These are phyloP conservation scores for Trypanosoma mega DNA, from an alignment of 208 protist species.

Conservation along the genomic window DNA sequence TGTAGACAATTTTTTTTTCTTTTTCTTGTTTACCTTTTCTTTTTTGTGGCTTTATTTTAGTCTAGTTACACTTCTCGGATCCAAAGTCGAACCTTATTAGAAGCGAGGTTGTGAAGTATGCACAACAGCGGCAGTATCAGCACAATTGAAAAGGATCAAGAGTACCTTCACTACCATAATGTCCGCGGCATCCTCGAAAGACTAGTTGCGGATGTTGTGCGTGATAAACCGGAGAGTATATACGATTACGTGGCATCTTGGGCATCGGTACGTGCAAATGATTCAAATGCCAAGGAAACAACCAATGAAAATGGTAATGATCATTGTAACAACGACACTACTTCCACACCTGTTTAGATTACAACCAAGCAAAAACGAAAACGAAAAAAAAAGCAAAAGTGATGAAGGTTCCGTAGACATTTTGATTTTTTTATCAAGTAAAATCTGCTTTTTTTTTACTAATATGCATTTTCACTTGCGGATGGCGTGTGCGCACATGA, in stretches of 20 bases:
- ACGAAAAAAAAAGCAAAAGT: too few relatives aligned
- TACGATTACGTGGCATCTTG: slow-evolving; percentile 24
- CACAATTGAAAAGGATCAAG: slow-evolving; percentile 41
- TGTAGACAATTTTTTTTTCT: not conserved
- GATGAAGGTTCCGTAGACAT: too few relatives aligned
- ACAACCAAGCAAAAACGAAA: too few relatives aligned
- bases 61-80: too few relatives aligned
- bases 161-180: slow-evolving; percentile 52
- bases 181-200: slow-evolving; percentile 49
- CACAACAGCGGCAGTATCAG: slow-evolving; percentile 16
- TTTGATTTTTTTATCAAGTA: too few relatives aligned
- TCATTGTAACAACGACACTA: not conserved
- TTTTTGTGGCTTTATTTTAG: too few relatives aligned
- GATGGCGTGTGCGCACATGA: not conserved
- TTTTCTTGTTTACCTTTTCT: not conserved
- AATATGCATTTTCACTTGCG: too few relatives aligned
- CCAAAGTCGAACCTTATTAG: too few relatives aligned
- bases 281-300: not conserved
- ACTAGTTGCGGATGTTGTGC: slow-evolving; percentile 52
- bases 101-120: too few relatives aligned
- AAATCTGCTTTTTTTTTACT: too few relatives aligned
- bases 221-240: slow-evolving; percentile 35
- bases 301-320: not conserved
- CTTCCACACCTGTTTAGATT: not conserved
- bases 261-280: slow-evolving; percentile 6